phyloP scores from a whole-genome alignment of 148 eudicot species.

The Rhododendron williamsianum region DNA sequence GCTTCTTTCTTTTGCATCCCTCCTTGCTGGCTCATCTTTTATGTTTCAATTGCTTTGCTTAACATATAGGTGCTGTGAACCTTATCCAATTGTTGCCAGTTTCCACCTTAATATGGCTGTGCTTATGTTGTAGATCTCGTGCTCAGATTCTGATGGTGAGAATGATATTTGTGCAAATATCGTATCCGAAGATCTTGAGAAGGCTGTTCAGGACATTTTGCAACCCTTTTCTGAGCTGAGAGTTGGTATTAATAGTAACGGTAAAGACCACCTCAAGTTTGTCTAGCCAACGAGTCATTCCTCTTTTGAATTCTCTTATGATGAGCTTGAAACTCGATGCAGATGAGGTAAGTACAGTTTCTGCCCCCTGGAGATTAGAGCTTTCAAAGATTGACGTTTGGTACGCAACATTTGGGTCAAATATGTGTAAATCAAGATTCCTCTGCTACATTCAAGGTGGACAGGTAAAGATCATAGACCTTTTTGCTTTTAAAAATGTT shows the following conservation, averaged over 20 bases:
- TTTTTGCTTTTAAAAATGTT: background rate
- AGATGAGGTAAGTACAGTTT: conserved; percentile 35
- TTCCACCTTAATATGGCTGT: conserved; percentile 2
- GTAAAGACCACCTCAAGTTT: conserved; percentile 22
- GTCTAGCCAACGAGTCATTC: background rate
- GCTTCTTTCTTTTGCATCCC: background rate
- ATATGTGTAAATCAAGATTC: conserved; percentile 73
- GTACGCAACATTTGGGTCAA: conserved; percentile 94
- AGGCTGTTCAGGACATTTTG: conserved; percentile 47
- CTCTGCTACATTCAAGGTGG: conserved; percentile 92
- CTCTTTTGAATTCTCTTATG: background rate
- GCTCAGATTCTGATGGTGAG: conserved; percentile 74
- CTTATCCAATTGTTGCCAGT: background rate
- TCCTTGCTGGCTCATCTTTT: background rate
- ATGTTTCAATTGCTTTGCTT: background rate
- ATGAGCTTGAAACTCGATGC: conserved; percentile 11
- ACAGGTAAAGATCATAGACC: conserved; percentile 44
- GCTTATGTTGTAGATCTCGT: conserved; percentile 26
- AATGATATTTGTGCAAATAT: conserved; percentile 15
- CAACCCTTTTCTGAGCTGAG: conserved; percentile 58
- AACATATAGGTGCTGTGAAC: background rate
- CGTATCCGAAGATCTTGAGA: conserved; percentile 28
- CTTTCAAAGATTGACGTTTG: conserved; percentile 63
- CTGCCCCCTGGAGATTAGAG: conserved; percentile 61
- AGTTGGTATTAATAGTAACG: conserved; percentile 35